Base-by-base conservation (phyloP, 768 basidiomycete genomes). In the Mycena alexandri region DNA sequence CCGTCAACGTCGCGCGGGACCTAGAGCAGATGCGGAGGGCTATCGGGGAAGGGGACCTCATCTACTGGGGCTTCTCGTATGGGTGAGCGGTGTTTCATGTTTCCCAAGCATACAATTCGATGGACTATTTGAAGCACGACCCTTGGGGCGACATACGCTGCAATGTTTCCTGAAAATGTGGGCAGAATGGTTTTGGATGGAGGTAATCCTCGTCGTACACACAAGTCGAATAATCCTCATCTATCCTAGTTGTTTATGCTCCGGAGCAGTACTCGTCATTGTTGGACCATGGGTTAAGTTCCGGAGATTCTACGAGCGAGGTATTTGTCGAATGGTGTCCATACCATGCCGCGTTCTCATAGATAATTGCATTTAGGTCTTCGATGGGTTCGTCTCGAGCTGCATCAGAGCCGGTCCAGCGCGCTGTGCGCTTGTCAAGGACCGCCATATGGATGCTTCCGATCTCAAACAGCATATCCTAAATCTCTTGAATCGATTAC, bases 41-140 rank as follows among this genome's bases (percentile, higher is more conserved):
- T 2, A 14, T 68, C 17, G 66, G 66, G 5, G 61, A 68, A 8
- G 61, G 54, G 14, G 24, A 47, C 22, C 13, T 68, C 2, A 24
- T 8, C 2, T 68, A 62, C 42, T 68, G 66, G 66, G 66, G 66
- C 24, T 68, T 68, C 33, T 68, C 66, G 13, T 68, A 68, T 34
- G 66, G 66, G 66, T 67, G 21, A 50, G 47, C 36, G 10, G 41
- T 0, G 6, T 33, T 46, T 24, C 14, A 14, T 12, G 19, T 22
- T 13, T 1, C 9, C 11, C 9, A 14, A 0, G 12, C 13, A 17
- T 5, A 17, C 14, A 24, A 6, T 4, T 34, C 16, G n/a, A 3
- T 7, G 38, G 17, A 44, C 29, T 6, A 22, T 13, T 36, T 21
- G 33, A 52, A 67, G 65, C 11, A 68, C 66, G 10, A 56, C 58